Conservation (phyloP, 257 asterid genomes). For the Solanum raphanifolium region DNA sequence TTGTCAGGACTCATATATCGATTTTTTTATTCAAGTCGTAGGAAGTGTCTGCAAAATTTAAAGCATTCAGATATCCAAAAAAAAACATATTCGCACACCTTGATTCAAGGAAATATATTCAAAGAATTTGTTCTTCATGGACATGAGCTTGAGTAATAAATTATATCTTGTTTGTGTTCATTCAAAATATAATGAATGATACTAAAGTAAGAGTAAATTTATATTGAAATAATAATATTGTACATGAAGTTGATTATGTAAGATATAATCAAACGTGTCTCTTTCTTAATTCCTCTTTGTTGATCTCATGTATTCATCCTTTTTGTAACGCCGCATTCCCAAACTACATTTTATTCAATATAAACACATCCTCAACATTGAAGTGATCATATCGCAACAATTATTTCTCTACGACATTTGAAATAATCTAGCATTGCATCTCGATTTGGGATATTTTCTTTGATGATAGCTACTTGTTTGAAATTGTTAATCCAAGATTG, state of each 20-base stretch:
- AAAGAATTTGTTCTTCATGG: background rate
- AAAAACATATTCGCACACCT: background rate
- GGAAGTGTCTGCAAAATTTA: no score
- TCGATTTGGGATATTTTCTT: background rate
- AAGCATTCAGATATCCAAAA: background rate
- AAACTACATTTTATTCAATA: background rate
- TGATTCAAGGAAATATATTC: background rate
- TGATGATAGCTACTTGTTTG: conserved; percentile 9
- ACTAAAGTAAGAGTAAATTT: background rate
- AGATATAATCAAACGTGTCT: no score
- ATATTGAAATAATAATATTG: background rate
- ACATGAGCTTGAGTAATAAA: background rate
- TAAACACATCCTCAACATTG: background rate
- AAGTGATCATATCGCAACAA: background rate
- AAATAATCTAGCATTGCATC: background rate
- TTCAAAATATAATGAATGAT: background rate
- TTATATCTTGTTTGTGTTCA: background rate
- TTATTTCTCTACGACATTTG: background rate
- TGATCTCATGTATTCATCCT: background rate
- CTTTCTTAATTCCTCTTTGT: no score
- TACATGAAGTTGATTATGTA: background rate
- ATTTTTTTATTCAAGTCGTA: background rate
- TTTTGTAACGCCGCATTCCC: background rate
- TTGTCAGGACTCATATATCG: background rate
- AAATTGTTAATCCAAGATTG: conserved; percentile 12